These are phyloP conservation scores for Helotiales sp. DNA, from an alignment of 2,329 filamentous ascomycete species.

Conservation along the genomic window DNA sequence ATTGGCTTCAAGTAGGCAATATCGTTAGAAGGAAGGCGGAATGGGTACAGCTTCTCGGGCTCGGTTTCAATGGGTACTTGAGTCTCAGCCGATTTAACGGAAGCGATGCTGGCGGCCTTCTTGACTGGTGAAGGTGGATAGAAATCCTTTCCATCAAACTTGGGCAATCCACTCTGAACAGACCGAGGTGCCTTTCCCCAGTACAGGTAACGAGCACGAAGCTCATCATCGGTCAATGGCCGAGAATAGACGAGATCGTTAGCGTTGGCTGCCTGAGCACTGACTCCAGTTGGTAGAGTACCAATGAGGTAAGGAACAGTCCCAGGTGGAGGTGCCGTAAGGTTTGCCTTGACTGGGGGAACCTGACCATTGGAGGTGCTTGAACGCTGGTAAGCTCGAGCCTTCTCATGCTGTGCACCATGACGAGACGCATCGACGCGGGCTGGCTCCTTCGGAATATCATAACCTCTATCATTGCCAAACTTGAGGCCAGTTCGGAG, in stretches of 20 bases:
- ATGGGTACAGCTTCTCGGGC: slow-evolving; percentile 3
- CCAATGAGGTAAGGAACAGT: slow-evolving; percentile 60
- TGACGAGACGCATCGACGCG: slow-evolving; percentile 20
- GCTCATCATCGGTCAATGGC: slow-evolving; percentile 62
- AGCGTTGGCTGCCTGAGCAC: slow-evolving; percentile 48
- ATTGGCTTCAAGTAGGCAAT: slow-evolving; percentile 6
- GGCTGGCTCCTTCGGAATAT: slow-evolving; percentile 22
- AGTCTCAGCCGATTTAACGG: background rate
- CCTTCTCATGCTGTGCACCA: background rate
- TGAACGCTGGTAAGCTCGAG: slow-evolving; percentile 24
- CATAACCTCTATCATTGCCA: slow-evolving; percentile 13
- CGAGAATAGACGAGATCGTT: slow-evolving; percentile 60
- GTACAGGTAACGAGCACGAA: slow-evolving; percentile 62
- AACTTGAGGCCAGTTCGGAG: slow-evolving; percentile 15
- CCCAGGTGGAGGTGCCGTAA: background rate
- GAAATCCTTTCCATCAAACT: slow-evolving; percentile 69
- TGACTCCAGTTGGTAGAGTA: slow-evolving; percentile 52
- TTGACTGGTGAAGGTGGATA: slow-evolving; percentile 62
- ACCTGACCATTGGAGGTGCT: slow-evolving; percentile 29
- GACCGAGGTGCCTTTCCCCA: slow-evolving; percentile 62
- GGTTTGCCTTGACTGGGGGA: background rate
- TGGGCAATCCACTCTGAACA: slow-evolving; percentile 58
- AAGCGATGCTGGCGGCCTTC: slow-evolving; percentile 27
- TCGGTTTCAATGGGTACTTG: background rate
- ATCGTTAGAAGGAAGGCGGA: slow-evolving; percentile 1